A percentile compares a stretch with the other conserved stretches of the same genome.
phyloP scores from a whole-genome alignment of 2,329 filamentous ascomycete species.

The Botryotinia calthae region DNA sequence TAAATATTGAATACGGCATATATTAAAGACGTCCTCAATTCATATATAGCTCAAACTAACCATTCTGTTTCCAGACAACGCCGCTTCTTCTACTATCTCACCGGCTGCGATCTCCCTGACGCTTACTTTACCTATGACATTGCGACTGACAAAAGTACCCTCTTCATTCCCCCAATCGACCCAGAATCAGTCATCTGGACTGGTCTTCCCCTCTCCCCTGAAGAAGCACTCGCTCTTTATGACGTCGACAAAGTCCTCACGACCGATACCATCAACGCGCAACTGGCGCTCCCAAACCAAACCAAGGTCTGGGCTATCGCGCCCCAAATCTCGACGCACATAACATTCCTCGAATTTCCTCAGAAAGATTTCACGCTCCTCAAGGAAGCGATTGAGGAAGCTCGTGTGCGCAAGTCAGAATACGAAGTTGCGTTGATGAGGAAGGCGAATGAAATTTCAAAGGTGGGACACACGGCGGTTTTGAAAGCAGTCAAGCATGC shows the following conservation, averaged over 20 bases:
- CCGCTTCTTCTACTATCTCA: constrained; percentile 92
- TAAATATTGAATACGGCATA: neutral
- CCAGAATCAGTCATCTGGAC: constrained; percentile 92
- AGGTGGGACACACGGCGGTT: constrained; percentile 63
- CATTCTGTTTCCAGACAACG: constrained; percentile 61
- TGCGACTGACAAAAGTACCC: constrained; percentile 65
- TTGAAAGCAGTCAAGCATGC: constrained; percentile 60
- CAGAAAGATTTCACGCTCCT: constrained; percentile 56
- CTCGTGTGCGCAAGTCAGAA: constrained; percentile 69
- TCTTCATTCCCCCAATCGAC: constrained; percentile 89
- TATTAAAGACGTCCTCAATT: neutral
- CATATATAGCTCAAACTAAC: neutral
- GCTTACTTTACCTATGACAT: constrained; percentile 81
- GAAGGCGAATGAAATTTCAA: constrained; percentile 69
- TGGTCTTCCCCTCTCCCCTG: constrained; percentile 73
- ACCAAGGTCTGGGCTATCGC: constrained; percentile 69
- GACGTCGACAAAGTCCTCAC: constrained; percentile 77
- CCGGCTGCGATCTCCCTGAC: constrained; percentile 77
- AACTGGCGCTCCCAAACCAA: constrained; percentile 45
- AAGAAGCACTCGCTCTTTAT: constrained; percentile 73
- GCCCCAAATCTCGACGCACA: constrained; percentile 69
- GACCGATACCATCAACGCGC: constrained; percentile 71
- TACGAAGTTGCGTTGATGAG: constrained; percentile 72
- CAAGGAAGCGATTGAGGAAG: constrained; percentile 64
- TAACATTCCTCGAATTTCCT: constrained; percentile 70